phyloP scores from a whole-genome alignment of 2,329 filamentous ascomycete species.

The Pseudogymnoascus sp. region DNA sequence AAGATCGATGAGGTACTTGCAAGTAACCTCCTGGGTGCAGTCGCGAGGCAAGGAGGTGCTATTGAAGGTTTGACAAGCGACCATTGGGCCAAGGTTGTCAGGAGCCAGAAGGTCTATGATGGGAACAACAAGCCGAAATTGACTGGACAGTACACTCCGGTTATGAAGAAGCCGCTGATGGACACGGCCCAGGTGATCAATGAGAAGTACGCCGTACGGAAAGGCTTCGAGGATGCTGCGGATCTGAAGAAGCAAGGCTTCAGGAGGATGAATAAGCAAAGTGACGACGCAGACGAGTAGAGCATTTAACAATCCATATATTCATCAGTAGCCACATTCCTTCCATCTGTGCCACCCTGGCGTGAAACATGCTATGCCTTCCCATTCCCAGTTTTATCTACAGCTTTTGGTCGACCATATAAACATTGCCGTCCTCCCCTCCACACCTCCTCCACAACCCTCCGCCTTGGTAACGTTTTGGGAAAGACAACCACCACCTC shows the following conservation, averaged over 20 bases:
- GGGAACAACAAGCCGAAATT: slow-evolving; percentile 45
- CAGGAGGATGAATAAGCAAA: slow-evolving; percentile 18
- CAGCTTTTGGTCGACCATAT: slow-evolving; percentile 47
- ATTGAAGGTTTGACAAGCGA: slow-evolving; percentile 15
- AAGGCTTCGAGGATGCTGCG: slow-evolving; percentile 46
- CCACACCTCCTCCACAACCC: slow-evolving; percentile 83
- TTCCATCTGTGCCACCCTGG: slow-evolving; percentile 9
- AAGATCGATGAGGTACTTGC: slow-evolving; percentile 90
- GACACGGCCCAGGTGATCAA: slow-evolving; percentile 48
- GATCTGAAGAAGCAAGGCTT: slow-evolving; percentile 33
- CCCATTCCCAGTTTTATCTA: slow-evolving; percentile 21
- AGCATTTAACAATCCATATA: slow-evolving; percentile 2
- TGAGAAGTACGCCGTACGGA: slow-evolving; percentile 52
- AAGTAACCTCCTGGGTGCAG: slow-evolving; percentile 60
- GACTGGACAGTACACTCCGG: slow-evolving; percentile 45
- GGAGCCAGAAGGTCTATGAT: slow-evolving; percentile 39
- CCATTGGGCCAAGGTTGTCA: slow-evolving; percentile 29
- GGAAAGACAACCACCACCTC: slow-evolving; percentile 95
- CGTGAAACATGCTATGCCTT: slow-evolving; percentile 13
- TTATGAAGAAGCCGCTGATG: slow-evolving; percentile 44
- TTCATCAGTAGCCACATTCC: slow-evolving; percentile 6
- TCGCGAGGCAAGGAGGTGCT: slow-evolving; percentile 34
- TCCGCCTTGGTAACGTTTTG: slow-evolving; percentile 61
- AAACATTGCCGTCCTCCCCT: slow-evolving; percentile 74
- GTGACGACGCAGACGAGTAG: slow-evolving; percentile 27